Evolutionary conservation across 164 flowering plant genomes (phyloP), one percentile per base, ranked within the genome.

Genomic region (Vitis amurensis): DNA sequence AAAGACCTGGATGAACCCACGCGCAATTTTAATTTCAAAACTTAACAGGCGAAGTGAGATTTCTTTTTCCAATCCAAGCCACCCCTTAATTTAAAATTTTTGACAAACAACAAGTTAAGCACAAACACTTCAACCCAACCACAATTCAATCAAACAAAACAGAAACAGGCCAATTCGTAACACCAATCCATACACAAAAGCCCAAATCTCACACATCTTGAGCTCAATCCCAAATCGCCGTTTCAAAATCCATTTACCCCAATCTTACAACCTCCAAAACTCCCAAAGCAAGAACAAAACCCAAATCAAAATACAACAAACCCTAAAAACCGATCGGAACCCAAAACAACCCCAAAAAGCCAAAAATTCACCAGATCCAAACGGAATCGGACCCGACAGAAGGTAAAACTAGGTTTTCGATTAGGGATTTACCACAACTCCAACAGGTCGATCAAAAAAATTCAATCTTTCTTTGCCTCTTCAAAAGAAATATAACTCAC

Each of bases 391-490:
- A 27, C 58, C 55, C 2, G 7, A 47, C 2, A 58, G 13, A 2
- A 19, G 15, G 13, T 8, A 1, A 31, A 5, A 56, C 10, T 16
- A 55, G 61, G 62, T 11, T 48, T 64, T 47, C 10, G 23, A 19
- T 9, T 55, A 48, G 63, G 56, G 68, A 56, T 63, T 70, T 70
- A 70, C 73, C 73, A 62, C 49, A 61, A 30, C 23, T 48, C 31
- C 14, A 15, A 19, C 6, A 19, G 13, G 27, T 23, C 27, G 49
- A 37, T 14, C 37, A 9, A 30, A 31, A n/a, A 31, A 37, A 30
- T 17, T 14, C n/a, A 53, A 13, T 13, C 56, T 12, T 53, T 53
- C 2, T 6, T n/a, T 53, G 44, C 44, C 44, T 37, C 44, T 37
- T 37, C 44, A 37, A 37, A 3, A 37, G 9, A 29, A 29, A 23